phyloP scores from a whole-genome alignment of 1,139 yeast species.

The Candida sojae region DNA sequence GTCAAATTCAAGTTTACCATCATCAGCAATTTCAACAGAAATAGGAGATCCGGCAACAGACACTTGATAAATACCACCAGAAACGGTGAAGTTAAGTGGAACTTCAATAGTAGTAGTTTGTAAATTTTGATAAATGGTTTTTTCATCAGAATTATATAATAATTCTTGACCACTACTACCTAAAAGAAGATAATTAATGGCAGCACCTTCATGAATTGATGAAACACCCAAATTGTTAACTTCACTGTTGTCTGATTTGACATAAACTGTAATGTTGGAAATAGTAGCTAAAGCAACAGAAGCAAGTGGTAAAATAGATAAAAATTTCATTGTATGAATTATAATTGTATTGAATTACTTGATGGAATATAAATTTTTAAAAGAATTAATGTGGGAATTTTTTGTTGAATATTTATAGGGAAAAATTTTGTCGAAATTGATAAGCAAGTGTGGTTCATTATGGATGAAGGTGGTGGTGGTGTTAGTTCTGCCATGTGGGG shows the following conservation, averaged over 20 bases:
- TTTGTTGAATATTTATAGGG: background rate
- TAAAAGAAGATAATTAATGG: slow-evolving; percentile 46
- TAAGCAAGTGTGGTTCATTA: no score
- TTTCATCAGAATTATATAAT: slow-evolving; percentile 59
- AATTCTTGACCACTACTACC: slow-evolving; percentile 9
- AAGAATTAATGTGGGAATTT: background rate
- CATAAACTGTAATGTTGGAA: slow-evolving; percentile 17
- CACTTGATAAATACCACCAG: slow-evolving; percentile 10
- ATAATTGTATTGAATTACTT: no score
- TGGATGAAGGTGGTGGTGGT: no score
- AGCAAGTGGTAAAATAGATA: slow-evolving; percentile 17
- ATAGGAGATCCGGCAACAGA: slow-evolving; percentile 13
- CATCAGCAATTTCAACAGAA: slow-evolving; percentile 17
- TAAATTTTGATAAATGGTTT: slow-evolving; percentile 30
- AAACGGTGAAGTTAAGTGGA: slow-evolving; percentile 1
- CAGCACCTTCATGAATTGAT: slow-evolving; percentile 57
- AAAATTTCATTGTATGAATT: slow-evolving; percentile 18
- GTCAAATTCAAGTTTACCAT: slow-evolving; percentile 25
- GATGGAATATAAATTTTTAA: background rate
- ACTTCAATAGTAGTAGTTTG: background rate
- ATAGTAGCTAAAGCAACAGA: slow-evolving; percentile 24
- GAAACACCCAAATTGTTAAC: slow-evolving; percentile 30
- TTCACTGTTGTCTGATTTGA: slow-evolving; percentile 22
- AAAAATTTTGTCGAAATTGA: no score
- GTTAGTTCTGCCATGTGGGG: no score